Conservation (phyloP, 1,284 basidiomycete genomes). For the Filobasidium uniguttulatum region DNA sequence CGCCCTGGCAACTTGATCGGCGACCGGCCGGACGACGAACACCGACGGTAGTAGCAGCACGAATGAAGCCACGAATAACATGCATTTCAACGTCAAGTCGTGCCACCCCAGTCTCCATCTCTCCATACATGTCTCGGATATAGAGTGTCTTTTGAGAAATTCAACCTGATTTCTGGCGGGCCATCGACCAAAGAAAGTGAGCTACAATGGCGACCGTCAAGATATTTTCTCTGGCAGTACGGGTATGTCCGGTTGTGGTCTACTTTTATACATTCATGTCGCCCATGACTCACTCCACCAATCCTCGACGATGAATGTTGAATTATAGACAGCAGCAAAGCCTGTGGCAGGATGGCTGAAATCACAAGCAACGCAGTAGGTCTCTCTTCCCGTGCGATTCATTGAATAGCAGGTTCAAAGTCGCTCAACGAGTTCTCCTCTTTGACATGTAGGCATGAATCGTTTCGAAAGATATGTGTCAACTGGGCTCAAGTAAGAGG, state of each 20-base stretch:
- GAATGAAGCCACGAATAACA: too few species aligned
- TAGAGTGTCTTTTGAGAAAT: too few species aligned
- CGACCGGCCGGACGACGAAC: too few species aligned
- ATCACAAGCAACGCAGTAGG: conserved; percentile 62
- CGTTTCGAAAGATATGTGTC: conserved; percentile 61
- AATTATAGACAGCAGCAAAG: conserved; percentile 62
- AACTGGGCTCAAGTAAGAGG: conserved; percentile 51
- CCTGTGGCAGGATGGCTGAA: conserved; percentile 64
- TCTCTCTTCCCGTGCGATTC: too few species aligned
- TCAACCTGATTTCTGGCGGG: too few species aligned
- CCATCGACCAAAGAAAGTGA: too few species aligned
- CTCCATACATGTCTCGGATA: too few species aligned
- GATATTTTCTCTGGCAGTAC: conserved; percentile 51
- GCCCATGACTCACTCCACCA: conserved; percentile 4
- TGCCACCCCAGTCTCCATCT: too few species aligned
- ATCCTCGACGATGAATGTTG: not conserved
- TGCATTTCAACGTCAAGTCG: too few species aligned
- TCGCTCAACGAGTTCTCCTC: conserved; percentile 2
- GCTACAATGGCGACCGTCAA: conserved; percentile 62
- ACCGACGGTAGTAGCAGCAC: too few species aligned
- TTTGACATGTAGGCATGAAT: conserved; percentile 60
- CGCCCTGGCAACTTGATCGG: too few species aligned
- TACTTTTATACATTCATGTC: conserved; percentile 6
- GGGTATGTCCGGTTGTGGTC: conserved; percentile 40
- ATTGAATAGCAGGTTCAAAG: not conserved